Evolutionary conservation across 148 eudicot species (phyloP), one percentile per base, ranked within the genome.

Genomic region (Rhododendron griersonianum): DNA sequence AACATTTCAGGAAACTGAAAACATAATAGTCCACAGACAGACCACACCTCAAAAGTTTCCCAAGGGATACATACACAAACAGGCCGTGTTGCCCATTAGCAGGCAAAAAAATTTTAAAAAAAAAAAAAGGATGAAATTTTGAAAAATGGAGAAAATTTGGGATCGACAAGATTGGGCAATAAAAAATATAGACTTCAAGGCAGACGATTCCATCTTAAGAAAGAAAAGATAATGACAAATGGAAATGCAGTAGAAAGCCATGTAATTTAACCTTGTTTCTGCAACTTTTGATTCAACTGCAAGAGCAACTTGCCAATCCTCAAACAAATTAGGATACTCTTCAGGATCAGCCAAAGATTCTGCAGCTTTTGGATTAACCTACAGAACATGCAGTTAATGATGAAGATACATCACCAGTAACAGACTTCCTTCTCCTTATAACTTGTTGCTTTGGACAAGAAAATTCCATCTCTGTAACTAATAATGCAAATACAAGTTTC

Each of bases 311-410:
- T 97, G 99, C 99, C 98, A 97, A 82, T 95, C 98, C 28, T 94
- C 98, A 86, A 97, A 97, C 89, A 97, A 87, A 86, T 97, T 97
- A 82, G 99, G 91, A 92, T 97, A 97, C 84, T 95, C 96, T 87
- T 93, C 76, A 30, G 98, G 99, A 93, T 97, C 99, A 81, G 99
- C 99, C 87, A 97, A 91, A 50, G 99, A 92, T 81, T 97, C 98
- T 55, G 99, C 99, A 89, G 99, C 99, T 93, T 97, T 95, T 45
- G 93, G 91, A 89, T 95, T 96, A 78, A 96, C 92, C 98, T 96
- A 91, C 82, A 89, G 67, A 82, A 57, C 33, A 71, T 11, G 69
- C 5, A 14, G 51, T 16, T 16, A 39, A 71, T 61, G 45, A 80
- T 81, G 30, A 85, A 80, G 11, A 81, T 44, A 55, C 37, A 74